Base-by-base conservation (phyloP, 2,329 filamentous ascomycete species). In the Thielaviopsis ethacetica region DNA sequence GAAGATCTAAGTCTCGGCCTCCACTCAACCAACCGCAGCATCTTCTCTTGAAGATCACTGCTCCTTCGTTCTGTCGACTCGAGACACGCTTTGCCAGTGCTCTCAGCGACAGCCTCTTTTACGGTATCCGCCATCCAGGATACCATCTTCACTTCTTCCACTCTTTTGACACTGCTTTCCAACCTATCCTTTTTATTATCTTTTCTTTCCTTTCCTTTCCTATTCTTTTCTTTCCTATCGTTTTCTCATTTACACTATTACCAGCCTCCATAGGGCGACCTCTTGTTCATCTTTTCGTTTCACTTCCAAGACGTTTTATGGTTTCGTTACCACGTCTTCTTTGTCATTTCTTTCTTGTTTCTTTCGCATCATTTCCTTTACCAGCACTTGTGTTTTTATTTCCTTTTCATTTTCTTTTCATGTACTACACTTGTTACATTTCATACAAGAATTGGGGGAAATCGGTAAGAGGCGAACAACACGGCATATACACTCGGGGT, bases 1-100 rank as follows among this genome's bases (percentile, higher is more conserved):
- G 15, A 62, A 52, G 47, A 58, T 52, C 34, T 59, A 47, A 59
- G 53, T 54, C 22, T 59, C 54, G 47, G 54, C 60, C 59, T n/a
- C 17, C 17, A 5, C 19, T 15, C 21, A 9, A 12, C 17, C 6
- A 26, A 5, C 34, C 15, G 7, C 6, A 44, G 12, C 13, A 26
- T 44, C 24, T 47, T 22, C 22, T 24, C 21, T 41, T 52, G 47
- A 24, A 22, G 26, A 54, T 21, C 21, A 17, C 15, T 15, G 49
- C 26, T 58, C 30, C 27, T 58, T 41, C 27, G 2, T 53, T 53
- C 34, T n/a, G 38, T 44, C 38, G 13, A 17, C 15, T 15, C 17
- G 38, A n/a, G 38, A 44, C 38, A 44, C 38, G 17, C 38, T 44
- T 44, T 44, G 38, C 13, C n/a, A 10, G 38, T 44, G 38, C 38